phyloP scores from a whole-genome alignment of 2,329 filamentous ascomycete genomes.

The Neurospora sp. region DNA sequence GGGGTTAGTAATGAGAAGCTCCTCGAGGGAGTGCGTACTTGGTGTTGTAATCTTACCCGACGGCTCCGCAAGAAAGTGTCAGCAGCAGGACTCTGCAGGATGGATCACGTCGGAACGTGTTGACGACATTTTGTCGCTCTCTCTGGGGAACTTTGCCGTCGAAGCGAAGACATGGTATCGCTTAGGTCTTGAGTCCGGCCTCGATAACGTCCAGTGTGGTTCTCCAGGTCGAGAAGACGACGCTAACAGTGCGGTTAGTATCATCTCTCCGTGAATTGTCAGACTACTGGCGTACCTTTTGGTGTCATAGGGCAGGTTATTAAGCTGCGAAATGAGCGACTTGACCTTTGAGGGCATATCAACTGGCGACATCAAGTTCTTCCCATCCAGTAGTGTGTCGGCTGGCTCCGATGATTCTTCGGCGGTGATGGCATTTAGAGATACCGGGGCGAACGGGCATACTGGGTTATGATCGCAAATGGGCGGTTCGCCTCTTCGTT shows the following conservation, averaged over 20 bases:
- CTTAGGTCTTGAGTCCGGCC: conserved; percentile 24
- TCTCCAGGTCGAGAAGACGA: conserved; percentile 43
- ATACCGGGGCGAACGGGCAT: conserved; percentile 19
- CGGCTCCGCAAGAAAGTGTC: conserved; percentile 41
- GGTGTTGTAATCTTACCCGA: conserved; percentile 28
- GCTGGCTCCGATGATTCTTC: conserved; percentile 13
- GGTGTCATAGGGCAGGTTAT: conserved; percentile 10
- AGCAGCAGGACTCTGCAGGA: conserved; percentile 33
- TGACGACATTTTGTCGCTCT: conserved; percentile 29
- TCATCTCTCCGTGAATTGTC: neutral
- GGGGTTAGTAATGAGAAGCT: neutral
- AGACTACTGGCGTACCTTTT: conserved; percentile 5
- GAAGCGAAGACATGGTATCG: conserved; percentile 30
- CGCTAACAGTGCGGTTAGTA: conserved; percentile 21
- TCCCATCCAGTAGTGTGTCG: accelerated
- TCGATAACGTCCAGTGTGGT: conserved; percentile 37
- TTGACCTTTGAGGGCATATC: conserved; percentile 21
- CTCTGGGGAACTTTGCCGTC: conserved; percentile 36
- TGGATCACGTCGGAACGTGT: conserved; percentile 29
- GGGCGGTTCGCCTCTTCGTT: neutral
- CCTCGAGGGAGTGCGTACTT: too few species aligned
- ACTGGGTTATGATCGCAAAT: conserved; percentile 19
- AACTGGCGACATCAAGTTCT: neutral
- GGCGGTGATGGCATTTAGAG: conserved; percentile 11
- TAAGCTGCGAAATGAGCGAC: conserved; percentile 24